These are phyloP conservation scores for Cyclotella atomus DNA, from an alignment of 108 stramenopile genomes.

Conservation along the genomic window DNA sequence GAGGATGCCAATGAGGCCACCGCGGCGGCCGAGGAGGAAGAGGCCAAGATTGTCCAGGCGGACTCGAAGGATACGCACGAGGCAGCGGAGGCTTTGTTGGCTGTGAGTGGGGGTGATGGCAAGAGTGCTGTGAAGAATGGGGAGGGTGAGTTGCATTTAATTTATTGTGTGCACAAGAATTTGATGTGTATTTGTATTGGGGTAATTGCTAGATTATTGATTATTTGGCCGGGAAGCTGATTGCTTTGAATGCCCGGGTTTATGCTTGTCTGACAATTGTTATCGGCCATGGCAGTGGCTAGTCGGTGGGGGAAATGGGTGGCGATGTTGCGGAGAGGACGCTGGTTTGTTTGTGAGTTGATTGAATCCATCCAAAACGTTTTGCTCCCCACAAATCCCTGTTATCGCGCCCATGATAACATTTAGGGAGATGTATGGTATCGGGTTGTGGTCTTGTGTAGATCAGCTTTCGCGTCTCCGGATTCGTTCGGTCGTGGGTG, in stretches of 20 bases:
- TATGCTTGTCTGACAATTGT: no score
- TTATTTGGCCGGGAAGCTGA: not conserved
- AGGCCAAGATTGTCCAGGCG: not conserved
- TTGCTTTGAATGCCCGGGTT: not conserved
- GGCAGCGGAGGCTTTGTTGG: slow-evolving; percentile 7
- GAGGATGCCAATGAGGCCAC: not conserved
- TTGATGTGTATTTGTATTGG: not conserved
- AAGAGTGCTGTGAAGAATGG: slow-evolving; percentile 1
- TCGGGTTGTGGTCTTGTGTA: no score
- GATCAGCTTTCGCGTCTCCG: no score
- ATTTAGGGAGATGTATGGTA: no score
- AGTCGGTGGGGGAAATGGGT: no score
- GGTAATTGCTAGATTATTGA: not conserved
- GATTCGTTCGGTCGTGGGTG: no score
- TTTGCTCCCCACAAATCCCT: no score
- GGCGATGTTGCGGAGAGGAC: no score
- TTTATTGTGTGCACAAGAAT: not conserved
- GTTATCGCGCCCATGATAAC: no score
- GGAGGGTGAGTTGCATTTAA: slow-evolving; percentile 9
- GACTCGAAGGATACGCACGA: slow-evolving; percentile 13
- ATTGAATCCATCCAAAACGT: no score
- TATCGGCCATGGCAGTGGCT: no score
- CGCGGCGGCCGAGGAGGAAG: not conserved
- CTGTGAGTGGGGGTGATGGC: slow-evolving; percentile 9
- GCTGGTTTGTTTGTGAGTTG: no score